Evolutionary conservation across 2,329 filamentous ascomycete genomes (phyloP).

Genomic region (Nigrospora oryzae): DNA sequence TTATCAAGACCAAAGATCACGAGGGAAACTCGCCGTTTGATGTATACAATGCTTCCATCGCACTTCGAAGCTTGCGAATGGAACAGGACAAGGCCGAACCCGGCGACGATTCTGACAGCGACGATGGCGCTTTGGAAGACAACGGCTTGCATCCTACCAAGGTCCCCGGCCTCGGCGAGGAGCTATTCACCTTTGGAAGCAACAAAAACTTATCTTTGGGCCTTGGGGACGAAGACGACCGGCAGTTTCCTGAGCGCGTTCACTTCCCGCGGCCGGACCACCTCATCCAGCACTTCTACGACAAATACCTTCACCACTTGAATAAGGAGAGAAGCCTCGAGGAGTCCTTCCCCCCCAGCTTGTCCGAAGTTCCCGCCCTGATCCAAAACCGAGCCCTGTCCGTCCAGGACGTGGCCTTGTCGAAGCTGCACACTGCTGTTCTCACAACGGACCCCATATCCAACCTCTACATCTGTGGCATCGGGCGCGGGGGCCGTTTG

Average conservation of each 20-base stretch:
- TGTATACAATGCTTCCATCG: slow-evolving; percentile 81
- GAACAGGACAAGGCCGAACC: slow-evolving; percentile 20
- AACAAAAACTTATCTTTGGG: slow-evolving; percentile 93
- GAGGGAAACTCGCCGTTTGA: slow-evolving; percentile 95
- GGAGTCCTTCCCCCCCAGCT: slow-evolving; percentile 18
- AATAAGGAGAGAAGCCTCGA: slow-evolving; percentile 18
- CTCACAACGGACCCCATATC: slow-evolving; percentile 79
- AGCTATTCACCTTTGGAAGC: slow-evolving; percentile 89
- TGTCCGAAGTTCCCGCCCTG: slow-evolving; percentile 59
- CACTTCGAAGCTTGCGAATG: slow-evolving; percentile 56
- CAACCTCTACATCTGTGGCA: slow-evolving; percentile 88
- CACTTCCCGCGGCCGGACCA: slow-evolving; percentile 67
- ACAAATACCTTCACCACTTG: slow-evolving; percentile 51
- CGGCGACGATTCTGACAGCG: slow-evolving; percentile 47
- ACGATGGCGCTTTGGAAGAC: slow-evolving; percentile 30
- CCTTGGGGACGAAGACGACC: slow-evolving; percentile 90
- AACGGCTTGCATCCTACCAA: slow-evolving; percentile 12
- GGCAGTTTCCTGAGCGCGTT: slow-evolving; percentile 85
- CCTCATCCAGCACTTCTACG: slow-evolving; percentile 64
- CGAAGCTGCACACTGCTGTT: slow-evolving; percentile 85
- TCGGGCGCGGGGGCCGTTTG: slow-evolving; percentile 82
- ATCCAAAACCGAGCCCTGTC: slow-evolving; percentile 64
- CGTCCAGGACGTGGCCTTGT: slow-evolving; percentile 76
- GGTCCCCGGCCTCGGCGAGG: slow-evolving; percentile 52
- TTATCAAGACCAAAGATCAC: slow-evolving; percentile 92